Evolutionary conservation across 2,329 filamentous ascomycete genomes (phyloP), one percentile per base, ranked within the genome.

Genomic region (Calonectria multiphialidica): DNA sequence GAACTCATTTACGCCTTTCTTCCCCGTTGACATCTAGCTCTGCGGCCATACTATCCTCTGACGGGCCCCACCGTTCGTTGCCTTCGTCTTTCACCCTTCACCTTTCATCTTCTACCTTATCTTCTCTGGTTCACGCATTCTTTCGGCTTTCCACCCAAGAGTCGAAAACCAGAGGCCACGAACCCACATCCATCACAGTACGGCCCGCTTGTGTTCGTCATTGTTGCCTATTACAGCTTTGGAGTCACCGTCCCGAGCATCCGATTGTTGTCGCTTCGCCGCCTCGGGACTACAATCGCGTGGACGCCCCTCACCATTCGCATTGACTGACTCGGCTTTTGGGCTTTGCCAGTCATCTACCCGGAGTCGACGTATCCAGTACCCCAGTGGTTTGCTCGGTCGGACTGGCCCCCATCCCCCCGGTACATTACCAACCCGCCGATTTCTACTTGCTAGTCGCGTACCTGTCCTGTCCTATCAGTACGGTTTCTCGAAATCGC

Each of bases 211-310:
- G 45, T 42, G 57, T 64, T 50, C 65, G 45, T 64, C 49, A 63
- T 63, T 47, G 40, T 45, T 57, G 57, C 47, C 64, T 64, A 47
- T 25, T 57, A 23, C 33, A 63, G 64, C 37, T n/a, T 63, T 33
- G n/a, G 66, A 63, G 15, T 55, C 55, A 47, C 57, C 40, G 57
- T 68, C 72, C 76, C 75, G 77, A 76, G 42, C 72, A 69, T 73
- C 68, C 68, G 73, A 70, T 71, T 73, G 62, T 67, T 74, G 66
- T 77, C 76, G 71, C 75, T 70, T 78, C 71, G 74, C 73, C 71
- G 57, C 75, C 72, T 76, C 33, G 44, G 72, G 71, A 74, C 67
- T 64, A 70, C 61, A 37, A 59, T 74, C 75, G 67, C 64, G 75
- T 78, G 76, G 77, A 71, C 68, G 64, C 65, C 63, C 69, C 74